Evolutionary conservation across 345 rosid species (phyloP).

Genomic region (Lepidium africanum): DNA sequence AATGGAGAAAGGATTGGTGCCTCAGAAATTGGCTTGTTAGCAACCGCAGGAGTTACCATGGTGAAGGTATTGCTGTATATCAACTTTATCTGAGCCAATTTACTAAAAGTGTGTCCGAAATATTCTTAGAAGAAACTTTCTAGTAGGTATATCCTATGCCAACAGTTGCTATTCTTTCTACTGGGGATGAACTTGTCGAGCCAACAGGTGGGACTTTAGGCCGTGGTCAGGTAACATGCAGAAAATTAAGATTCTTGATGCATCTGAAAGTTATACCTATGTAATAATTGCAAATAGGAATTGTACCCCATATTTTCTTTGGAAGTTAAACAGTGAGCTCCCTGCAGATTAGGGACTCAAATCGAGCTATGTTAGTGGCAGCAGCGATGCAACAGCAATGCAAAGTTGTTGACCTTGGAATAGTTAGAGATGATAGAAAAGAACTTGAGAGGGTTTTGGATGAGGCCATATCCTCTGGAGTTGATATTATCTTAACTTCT

Average conservation of each 20-base stretch:
- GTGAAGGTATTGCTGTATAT: constrained; percentile 59
- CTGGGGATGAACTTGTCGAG: constrained; percentile 94
- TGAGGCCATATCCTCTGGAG: constrained; percentile 52
- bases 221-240: constrained; percentile 78
- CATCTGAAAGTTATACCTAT: not conserved
- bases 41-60: constrained; percentile 66
- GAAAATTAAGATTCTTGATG: not conserved
- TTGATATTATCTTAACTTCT: constrained; percentile 77
- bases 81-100: constrained; percentile 15
- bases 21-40: constrained; percentile 90
- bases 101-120: not conserved
- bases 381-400: constrained; percentile 78
- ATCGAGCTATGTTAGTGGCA: constrained; percentile 81
- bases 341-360: constrained; percentile 91
- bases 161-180: constrained; percentile 79
- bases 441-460: constrained; percentile 63
- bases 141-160: constrained; percentile 76
- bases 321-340: constrained; percentile 15
- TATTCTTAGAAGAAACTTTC: not conserved
- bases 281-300: not conserved
- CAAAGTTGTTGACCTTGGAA: constrained; percentile 77
- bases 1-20: constrained; percentile 75
- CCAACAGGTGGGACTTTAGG: constrained; percentile 45
- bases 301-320: constrained; percentile 5
- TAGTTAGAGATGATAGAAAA: constrained; percentile 63